A percentile compares a stretch with the other conserved stretches of the same genome.
Evolutionary conservation across 148 eudicot genomes (phyloP).

Genomic region (Fagopyrum tataricum): DNA sequence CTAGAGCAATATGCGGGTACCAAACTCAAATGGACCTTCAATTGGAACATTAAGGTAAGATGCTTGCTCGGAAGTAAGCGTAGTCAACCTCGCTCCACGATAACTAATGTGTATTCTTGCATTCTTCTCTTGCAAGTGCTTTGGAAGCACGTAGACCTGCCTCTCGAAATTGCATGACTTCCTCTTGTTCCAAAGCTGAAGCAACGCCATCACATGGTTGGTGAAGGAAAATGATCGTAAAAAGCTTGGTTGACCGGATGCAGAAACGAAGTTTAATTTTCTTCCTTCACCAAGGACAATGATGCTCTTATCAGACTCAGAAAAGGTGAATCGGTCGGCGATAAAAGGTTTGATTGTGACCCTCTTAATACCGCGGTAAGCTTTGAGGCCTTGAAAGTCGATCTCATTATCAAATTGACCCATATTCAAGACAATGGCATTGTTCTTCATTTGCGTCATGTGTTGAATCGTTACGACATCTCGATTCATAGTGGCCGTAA

Average conservation of each 20-base stretch:
- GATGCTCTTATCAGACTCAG: constrained; percentile 60
- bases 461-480: constrained; percentile 83
- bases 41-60: constrained; percentile 74
- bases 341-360: constrained; percentile 80
- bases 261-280: constrained; percentile 92
- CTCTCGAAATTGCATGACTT: constrained; percentile 64
- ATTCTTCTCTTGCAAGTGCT: constrained; percentile 93
- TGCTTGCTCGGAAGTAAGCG: constrained; percentile 71
- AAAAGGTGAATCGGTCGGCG: constrained; percentile 80
- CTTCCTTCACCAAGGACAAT: constrained; percentile 88
- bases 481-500: constrained; percentile 92
- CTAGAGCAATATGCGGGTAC: background rate
- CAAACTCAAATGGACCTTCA: constrained; percentile 88
- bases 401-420: constrained; percentile 97
- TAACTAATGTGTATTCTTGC: constrained; percentile 82
- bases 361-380: constrained; percentile 68
- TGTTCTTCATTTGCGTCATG: constrained; percentile 97
- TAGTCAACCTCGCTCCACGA: constrained; percentile 82
- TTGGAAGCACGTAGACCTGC: constrained; percentile 87
- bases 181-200: constrained; percentile 91
- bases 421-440: constrained; percentile 92
- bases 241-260: constrained; percentile 92
- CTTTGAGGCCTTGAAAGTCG: constrained; percentile 82
- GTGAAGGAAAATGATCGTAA: constrained; percentile 97
- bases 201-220: constrained; percentile 93